These are phyloP conservation scores for Magnusiomyces suaveolens DNA, from an alignment of 1,139 yeast genomes.

Conservation along the genomic window DNA sequence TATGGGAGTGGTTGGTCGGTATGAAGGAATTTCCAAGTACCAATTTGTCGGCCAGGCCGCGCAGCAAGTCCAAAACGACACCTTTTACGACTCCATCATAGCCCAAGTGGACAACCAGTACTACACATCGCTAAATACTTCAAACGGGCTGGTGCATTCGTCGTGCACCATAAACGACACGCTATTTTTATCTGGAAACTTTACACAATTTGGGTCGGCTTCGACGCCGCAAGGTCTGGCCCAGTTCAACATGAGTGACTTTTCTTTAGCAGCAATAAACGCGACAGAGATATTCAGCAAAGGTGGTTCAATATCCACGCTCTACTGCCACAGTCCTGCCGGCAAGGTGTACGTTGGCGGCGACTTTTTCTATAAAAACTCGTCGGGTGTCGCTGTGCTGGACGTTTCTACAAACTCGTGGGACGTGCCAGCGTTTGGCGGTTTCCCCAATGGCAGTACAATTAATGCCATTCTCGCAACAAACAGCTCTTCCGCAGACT, in stretches of 20 bases:
- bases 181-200: constrained; percentile 41
- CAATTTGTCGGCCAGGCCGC: constrained; percentile 42
- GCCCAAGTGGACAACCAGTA: constrained; percentile 19
- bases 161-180: constrained; percentile 35
- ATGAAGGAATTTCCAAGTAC: constrained; percentile 54
- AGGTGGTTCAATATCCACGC: constrained; percentile 39
- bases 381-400: constrained; percentile 61
- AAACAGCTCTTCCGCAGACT: constrained; percentile 22
- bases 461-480: constrained; percentile 52
- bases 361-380: constrained; percentile 45
- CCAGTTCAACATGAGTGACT: constrained; percentile 42
- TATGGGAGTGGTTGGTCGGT: constrained; percentile 57
- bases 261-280: constrained; percentile 26
- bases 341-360: constrained; percentile 73
- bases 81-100: constrained; percentile 19
- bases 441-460: constrained; percentile 54
- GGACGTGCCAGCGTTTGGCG: constrained; percentile 55
- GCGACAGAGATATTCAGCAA: constrained; percentile 9
- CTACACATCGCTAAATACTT: constrained; percentile 9
- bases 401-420: constrained; percentile 41
- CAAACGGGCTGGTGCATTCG: constrained; percentile 29
- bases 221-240: constrained; percentile 43
- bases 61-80: constrained; percentile 14
- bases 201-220: constrained; percentile 31
- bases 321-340: constrained; percentile 41